Percentiles rank a stretch among this genome's conserved stretches.
phyloP scores from a whole-genome alignment of 192 early-diverging fungal species.

The Coemansia sp. region DNA sequence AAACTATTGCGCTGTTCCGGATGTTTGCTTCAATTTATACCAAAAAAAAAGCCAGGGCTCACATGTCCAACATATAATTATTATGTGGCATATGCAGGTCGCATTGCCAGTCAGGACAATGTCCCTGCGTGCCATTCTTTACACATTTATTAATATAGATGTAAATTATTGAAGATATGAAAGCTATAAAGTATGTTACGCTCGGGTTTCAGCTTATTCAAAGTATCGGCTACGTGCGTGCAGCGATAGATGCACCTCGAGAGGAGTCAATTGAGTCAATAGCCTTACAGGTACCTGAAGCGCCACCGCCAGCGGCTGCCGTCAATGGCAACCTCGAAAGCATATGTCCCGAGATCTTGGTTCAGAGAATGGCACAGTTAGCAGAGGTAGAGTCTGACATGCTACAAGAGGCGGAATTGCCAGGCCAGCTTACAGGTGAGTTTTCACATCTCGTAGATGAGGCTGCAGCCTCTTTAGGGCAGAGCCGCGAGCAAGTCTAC shows the following conservation, averaged over 20 bases:
- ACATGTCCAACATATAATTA: neutral
- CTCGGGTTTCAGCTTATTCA: slow-evolving; percentile 15
- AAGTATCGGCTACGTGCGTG: slow-evolving; percentile 6
- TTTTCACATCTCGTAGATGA: slow-evolving; percentile 25
- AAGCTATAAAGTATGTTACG: neutral
- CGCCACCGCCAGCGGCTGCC: neutral
- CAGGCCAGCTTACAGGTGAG: slow-evolving; percentile 17
- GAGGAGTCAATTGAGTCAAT: slow-evolving; percentile 4
- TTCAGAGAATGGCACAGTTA: slow-evolving; percentile 21
- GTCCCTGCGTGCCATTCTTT: neutral
- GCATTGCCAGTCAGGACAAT: neutral
- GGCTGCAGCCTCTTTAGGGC: slow-evolving; percentile 17
- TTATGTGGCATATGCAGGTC: neutral
- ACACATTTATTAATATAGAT: neutral
- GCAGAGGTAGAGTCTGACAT: neutral
- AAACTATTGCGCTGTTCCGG: neutral
- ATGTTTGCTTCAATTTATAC: neutral
- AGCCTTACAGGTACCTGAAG: neutral
- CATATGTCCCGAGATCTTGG: slow-evolving; percentile 23
- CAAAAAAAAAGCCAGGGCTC: neutral
- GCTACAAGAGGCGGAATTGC: neutral
- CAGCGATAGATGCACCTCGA: slow-evolving; percentile 3
- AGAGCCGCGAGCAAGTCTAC: slow-evolving; percentile 16
- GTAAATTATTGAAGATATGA: neutral
- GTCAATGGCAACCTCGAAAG: slow-evolving; percentile 1